A percentile compares a stretch with the other conserved stretches of the same genome.
These are phyloP conservation scores for Boletales sp. DNA, from an alignment of 768 basidiomycete genomes.

Conservation along the genomic window DNA sequence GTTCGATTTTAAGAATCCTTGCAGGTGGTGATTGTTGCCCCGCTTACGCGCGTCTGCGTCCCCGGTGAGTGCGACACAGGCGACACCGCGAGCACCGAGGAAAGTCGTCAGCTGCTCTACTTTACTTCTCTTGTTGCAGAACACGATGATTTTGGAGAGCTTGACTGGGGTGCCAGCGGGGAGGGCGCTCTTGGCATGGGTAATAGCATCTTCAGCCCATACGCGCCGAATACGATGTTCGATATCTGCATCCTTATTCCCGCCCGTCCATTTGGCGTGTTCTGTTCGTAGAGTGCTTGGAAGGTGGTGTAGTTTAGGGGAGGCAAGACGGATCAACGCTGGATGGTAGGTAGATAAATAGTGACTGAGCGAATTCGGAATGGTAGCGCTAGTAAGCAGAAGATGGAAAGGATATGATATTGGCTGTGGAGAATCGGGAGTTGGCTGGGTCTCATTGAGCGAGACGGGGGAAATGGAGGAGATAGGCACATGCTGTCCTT, in stretches of 20 bases:
- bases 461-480: slow-evolving; percentile 17
- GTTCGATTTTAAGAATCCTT: slow-evolving; percentile 56
- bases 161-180: slow-evolving; percentile 19
- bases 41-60: slow-evolving; percentile 52
- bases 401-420: slow-evolving; percentile 73
- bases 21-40: slow-evolving; percentile 75
- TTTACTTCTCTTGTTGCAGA: slow-evolving; percentile 74
- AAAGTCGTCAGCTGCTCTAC: slow-evolving; percentile 60
- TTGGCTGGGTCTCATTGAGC: slow-evolving; percentile 2
- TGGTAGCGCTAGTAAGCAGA: slow-evolving; percentile 81
- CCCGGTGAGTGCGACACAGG: slow-evolving; percentile 64
- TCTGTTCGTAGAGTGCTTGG: slow-evolving; percentile 69
- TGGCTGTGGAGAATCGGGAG: slow-evolving; percentile 10
- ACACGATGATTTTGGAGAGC: slow-evolving; percentile 73
- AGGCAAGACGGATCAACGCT: slow-evolving; percentile 64
- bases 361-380: slow-evolving; percentile 68
- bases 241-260: slow-evolving; percentile 78
- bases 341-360: slow-evolving; percentile 67
- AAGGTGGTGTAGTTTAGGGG: slow-evolving; percentile 75
- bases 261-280: slow-evolving; percentile 72
- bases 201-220: slow-evolving; percentile 64
- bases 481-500: slow-evolving; percentile 31
- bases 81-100: slow-evolving; percentile 58
- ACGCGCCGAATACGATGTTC: slow-evolving; percentile 68
- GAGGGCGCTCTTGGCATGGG: slow-evolving; percentile 23